These are phyloP conservation scores for Rosellinia necatrix DNA, from an alignment of 2,329 filamentous ascomycete species.

Conservation along the genomic window DNA sequence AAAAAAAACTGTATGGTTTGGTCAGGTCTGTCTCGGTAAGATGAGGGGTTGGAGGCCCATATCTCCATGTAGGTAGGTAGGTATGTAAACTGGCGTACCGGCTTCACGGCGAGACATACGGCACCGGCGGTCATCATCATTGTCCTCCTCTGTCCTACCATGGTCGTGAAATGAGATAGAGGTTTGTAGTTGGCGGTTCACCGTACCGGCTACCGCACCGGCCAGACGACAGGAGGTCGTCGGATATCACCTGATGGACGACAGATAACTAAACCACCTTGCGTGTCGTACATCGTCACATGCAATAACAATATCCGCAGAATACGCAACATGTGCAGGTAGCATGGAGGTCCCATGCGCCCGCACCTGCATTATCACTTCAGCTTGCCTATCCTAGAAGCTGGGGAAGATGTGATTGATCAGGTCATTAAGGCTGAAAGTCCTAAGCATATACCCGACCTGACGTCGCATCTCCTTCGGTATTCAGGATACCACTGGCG, in stretches of 20 bases:
- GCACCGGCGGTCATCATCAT: neutral
- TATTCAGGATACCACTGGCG: neutral
- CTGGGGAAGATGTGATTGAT: slow-evolving; percentile 12
- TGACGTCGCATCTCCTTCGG: neutral
- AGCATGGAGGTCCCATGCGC: slow-evolving; percentile 9
- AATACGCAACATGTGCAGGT: neutral
- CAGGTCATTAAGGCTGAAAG: slow-evolving; percentile 9
- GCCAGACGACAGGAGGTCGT: neutral
- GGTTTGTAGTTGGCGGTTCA: neutral
- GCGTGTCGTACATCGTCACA: slow-evolving; percentile 1
- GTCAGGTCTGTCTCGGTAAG: slow-evolving; percentile 1
- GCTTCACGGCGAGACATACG: neutral
- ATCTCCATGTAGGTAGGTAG: neutral
- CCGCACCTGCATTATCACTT: slow-evolving; percentile 21
- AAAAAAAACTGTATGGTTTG: no score
- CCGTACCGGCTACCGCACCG: neutral
- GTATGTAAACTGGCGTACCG: neutral
- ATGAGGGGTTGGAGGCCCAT: slow-evolving; percentile 9
- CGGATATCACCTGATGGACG: slow-evolving; percentile 7
- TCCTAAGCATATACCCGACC: neutral
- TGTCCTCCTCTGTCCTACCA: no score
- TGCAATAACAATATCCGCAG: slow-evolving; percentile 9
- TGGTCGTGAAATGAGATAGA: neutral
- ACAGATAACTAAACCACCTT: neutral
- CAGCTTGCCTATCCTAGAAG: slow-evolving; percentile 20